Percentiles rank a stretch among this genome's conserved stretches.
Evolutionary conservation across 1,284 basidiomycete genomes (phyloP).

Genomic region (Rhodotorula sp.): DNA sequence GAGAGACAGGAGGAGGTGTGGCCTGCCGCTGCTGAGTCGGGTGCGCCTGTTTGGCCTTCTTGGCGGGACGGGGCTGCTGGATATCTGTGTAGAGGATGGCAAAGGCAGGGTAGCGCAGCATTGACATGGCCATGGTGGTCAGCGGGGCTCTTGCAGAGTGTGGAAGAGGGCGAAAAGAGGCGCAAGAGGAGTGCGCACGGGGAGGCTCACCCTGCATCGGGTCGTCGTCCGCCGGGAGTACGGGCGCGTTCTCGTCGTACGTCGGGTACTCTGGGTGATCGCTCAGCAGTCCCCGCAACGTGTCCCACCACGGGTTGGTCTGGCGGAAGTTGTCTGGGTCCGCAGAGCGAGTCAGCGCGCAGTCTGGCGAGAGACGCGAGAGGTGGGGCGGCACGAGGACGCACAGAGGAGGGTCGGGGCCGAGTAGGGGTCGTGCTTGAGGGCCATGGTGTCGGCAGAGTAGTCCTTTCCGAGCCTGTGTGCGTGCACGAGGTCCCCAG

Average conservation of each 20-base stretch:
- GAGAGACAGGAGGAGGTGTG: too few species aligned
- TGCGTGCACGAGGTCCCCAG: not conserved
- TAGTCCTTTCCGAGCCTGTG: conserved; percentile 23
- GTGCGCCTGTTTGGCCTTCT: too few species aligned
- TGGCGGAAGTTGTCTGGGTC: not conserved
- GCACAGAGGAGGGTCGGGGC: conserved; percentile 6
- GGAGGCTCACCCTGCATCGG: conserved; percentile 14
- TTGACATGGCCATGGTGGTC: too few species aligned
- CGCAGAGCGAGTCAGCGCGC: too few species aligned
- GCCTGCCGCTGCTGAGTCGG: too few species aligned
- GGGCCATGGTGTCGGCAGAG: not conserved
- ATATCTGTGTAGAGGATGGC: too few species aligned
- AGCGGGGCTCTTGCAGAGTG: not conserved
- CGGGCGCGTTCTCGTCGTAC: conserved; percentile 10
- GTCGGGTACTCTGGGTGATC: conserved; percentile 11
- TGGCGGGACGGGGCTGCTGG: too few species aligned
- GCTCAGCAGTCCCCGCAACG: not conserved
- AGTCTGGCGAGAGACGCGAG: not conserved
- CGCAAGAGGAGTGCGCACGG: not conserved
- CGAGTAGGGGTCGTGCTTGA: conserved; percentile 11
- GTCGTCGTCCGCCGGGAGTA: conserved; percentile 5
- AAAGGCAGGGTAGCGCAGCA: too few species aligned
- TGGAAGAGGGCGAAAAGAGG: not conserved
- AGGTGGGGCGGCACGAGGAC: not conserved
- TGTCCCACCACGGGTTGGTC: not conserved